Evolutionary conservation across 352 stramenopile species (phyloP).

Genomic region (Globisporangium spiculum): DNA sequence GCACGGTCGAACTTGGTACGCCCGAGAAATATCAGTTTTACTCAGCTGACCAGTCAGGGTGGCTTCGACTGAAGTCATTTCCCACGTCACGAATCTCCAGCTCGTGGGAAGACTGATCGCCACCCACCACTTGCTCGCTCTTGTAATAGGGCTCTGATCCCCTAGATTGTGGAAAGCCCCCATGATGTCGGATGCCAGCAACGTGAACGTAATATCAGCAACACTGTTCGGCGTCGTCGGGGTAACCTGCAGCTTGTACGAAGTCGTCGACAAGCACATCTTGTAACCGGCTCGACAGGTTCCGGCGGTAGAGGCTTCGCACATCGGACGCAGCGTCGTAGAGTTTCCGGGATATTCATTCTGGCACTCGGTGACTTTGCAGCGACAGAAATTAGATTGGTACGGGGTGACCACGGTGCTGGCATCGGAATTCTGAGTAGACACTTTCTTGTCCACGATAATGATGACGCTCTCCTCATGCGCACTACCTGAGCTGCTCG

Average conservation of each 20-base stretch:
- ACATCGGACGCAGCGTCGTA: conserved; percentile 30
- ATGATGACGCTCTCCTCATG: conserved; percentile 11
- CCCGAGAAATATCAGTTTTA: conserved; percentile 15
- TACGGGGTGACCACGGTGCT: conserved; percentile 31
- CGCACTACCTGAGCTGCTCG: conserved; percentile 5
- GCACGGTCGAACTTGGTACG: conserved; percentile 45
- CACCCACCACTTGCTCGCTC: conserved; percentile 67
- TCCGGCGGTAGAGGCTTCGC: conserved; percentile 39
- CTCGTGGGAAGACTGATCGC: conserved; percentile 54
- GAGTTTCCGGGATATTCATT: conserved; percentile 53
- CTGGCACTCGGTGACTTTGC: conserved; percentile 65
- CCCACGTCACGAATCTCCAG: conserved; percentile 74
- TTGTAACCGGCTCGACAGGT: conserved; percentile 59
- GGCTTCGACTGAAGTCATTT: conserved; percentile 51
- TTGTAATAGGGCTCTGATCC: conserved; percentile 40
- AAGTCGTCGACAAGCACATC: conserved; percentile 65
- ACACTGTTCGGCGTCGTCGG: conserved; percentile 63
- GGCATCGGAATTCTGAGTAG: background rate
- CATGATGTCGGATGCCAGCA: conserved; percentile 71
- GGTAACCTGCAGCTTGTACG: conserved; percentile 65
- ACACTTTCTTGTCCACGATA: conserved; percentile 13
- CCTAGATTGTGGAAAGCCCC: conserved; percentile 71
- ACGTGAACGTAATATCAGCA: conserved; percentile 58
- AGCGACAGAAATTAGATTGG: conserved; percentile 64
- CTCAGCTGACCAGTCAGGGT: conserved; percentile 29